These are phyloP conservation scores for Lactifluus pinguis DNA, from an alignment of 768 basidiomycete species.

Conservation along the genomic window DNA sequence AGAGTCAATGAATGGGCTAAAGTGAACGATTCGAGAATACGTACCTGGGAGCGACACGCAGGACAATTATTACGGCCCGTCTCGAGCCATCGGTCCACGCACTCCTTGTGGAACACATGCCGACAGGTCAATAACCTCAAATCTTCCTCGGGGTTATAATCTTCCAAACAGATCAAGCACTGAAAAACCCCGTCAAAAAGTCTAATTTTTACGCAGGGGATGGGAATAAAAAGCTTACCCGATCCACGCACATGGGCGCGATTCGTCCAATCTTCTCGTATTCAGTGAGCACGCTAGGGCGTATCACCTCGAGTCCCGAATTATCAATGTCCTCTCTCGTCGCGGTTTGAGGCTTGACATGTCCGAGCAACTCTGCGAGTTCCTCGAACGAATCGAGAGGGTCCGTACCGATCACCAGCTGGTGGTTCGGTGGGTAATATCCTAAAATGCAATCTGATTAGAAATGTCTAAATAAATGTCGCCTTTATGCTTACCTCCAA, in stretches of 20 bases:
- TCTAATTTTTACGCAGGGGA: no score
- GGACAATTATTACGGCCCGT: conserved; percentile 83
- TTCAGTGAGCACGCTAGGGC: conserved; percentile 31
- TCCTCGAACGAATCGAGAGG: conserved; percentile 76
- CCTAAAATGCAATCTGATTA: conserved; percentile 33
- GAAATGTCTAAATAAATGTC: neutral
- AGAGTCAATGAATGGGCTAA: neutral
- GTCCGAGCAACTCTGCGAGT: conserved; percentile 74
- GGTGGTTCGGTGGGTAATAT: conserved; percentile 89
- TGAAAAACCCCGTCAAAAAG: conserved; percentile 21
- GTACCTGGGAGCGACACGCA: conserved; percentile 72
- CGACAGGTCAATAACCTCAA: conserved; percentile 73
- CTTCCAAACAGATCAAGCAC: conserved; percentile 83
- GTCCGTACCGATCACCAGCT: conserved; percentile 71
- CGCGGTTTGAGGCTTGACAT: conserved; percentile 74
- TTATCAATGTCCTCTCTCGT: conserved; percentile 80
- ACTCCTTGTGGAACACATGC: conserved; percentile 84
- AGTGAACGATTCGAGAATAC: conserved; percentile 12
- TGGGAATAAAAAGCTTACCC: conserved; percentile 36
- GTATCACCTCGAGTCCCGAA: conserved; percentile 71
- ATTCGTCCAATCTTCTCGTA: conserved; percentile 34
- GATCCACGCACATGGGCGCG: conserved; percentile 69
- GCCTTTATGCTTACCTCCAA: conserved; percentile 50
- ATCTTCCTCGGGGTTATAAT: conserved; percentile 71
- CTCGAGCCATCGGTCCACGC: conserved; percentile 49